Percentiles rank a stretch among this genome's conserved stretches.
These are phyloP conservation scores for Plasmodium malariae DNA, from an alignment of 169 alveolate genomes.

Conservation along the genomic window DNA sequence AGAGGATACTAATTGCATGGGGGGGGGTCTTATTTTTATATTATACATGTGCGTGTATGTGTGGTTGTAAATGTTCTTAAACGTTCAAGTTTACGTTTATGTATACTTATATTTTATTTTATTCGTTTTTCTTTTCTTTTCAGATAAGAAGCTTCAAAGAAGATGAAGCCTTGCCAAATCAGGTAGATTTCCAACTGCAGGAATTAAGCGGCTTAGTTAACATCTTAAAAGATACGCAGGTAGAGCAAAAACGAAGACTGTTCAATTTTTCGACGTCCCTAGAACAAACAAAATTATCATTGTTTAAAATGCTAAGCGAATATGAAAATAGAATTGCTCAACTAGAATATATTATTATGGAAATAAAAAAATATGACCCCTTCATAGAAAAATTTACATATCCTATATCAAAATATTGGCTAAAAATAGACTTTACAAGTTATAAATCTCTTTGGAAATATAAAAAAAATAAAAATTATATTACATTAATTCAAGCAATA, in stretches of 20 bases:
- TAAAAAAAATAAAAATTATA: conserved; percentile 41
- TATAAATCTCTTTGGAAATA: conserved; percentile 49
- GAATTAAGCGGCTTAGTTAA: conserved; percentile 25
- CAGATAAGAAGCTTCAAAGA: conserved; percentile 27
- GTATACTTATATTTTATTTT: not conserved
- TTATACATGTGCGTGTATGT: too few species aligned
- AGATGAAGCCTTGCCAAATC: conserved; percentile 42
- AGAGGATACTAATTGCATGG: too few species aligned
- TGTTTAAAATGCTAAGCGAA: conserved; percentile 70
- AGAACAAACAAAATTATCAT: conserved; percentile 56
- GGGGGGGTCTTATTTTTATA: too few species aligned
- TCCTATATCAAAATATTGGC: conserved; percentile 71
- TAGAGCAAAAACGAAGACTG: conserved; percentile 10
- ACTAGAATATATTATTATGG: conserved; percentile 63
- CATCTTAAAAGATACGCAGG: conserved; percentile 58
- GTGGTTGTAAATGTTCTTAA: too few species aligned
- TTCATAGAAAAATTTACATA: conserved; percentile 60
- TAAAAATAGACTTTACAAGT: conserved; percentile 55
- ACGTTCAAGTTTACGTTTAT: too few species aligned
- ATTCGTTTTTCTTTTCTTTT: not conserved
- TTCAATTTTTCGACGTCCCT: conserved; percentile 18
- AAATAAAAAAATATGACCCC: conserved; percentile 64
- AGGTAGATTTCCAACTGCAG: conserved; percentile 35
- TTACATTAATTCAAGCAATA: conserved; percentile 24
- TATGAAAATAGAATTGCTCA: conserved; percentile 76